Evolutionary conservation across 2,329 filamentous ascomycete species (phyloP).

Genomic region (Cladosporium sphaerospermum): DNA sequence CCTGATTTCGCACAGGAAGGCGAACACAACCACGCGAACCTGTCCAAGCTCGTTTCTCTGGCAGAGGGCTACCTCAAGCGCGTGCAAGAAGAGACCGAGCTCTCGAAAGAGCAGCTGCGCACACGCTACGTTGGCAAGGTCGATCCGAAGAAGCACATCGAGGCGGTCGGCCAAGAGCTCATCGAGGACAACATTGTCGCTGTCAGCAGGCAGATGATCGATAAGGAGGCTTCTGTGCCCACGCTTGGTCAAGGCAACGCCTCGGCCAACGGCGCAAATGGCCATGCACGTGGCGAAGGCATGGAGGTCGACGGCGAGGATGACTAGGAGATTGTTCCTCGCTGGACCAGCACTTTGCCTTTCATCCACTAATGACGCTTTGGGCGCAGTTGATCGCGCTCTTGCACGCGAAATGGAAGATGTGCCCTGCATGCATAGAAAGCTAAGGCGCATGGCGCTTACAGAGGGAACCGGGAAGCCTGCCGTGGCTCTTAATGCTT

Average conservation of each 20-base stretch:
- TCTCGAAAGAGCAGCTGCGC: constrained; percentile 96
- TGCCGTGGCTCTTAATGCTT: no score
- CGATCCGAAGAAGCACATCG: constrained; percentile 98
- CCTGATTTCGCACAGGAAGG: constrained; percentile 86
- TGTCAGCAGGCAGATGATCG: constrained; percentile 98
- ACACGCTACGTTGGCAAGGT: constrained; percentile 98
- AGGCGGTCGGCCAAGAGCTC: constrained; percentile 90
- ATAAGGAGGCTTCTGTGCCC: constrained; percentile 94
- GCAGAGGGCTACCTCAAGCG: constrained; percentile 98
- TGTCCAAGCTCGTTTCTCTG: constrained; percentile 80
- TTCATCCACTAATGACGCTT: not conserved
- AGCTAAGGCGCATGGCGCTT: constrained; percentile 1
- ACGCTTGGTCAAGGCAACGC: constrained; percentile 51
- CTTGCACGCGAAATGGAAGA: not conserved
- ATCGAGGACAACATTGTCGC: constrained; percentile 99
- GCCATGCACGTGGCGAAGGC: constrained; percentile 14
- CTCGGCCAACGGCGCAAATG: constrained; percentile 13
- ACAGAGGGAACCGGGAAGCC: not conserved
- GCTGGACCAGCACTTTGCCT: not conserved
- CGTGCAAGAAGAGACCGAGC: constrained; percentile 95
- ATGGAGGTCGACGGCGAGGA: constrained; percentile 22
- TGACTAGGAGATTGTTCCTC: constrained; percentile 12
- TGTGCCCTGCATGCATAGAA: not conserved
- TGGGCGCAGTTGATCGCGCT: no score
- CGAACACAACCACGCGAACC: constrained; percentile 75